Conservation (phyloP, 345 rosid genomes). For the Eucalyptus caleyi region DNA sequence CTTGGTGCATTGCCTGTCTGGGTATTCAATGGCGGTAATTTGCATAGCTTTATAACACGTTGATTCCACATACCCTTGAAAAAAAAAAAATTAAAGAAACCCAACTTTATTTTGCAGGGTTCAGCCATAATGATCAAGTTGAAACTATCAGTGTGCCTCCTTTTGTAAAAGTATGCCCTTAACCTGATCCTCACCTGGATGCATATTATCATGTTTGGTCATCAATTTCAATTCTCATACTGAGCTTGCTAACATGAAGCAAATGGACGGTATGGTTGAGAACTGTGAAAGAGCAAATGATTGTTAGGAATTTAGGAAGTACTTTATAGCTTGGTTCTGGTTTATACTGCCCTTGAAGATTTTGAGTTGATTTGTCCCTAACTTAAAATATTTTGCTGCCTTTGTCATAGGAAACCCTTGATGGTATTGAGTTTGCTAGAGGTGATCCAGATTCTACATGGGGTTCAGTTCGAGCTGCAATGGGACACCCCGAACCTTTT, state of each 20-base stretch:
- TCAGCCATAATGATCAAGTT: constrained; percentile 83
- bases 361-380: background rate
- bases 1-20: constrained; percentile 75
- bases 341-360: background rate
- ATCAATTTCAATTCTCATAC: background rate
- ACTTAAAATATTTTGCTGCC: background rate
- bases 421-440: constrained; percentile 81
- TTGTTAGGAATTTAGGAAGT: background rate
- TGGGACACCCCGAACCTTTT: constrained; percentile 92
- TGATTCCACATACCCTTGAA: background rate
- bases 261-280: background rate
- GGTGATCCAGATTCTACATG: constrained; percentile 67
- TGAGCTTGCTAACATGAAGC: background rate
- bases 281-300: background rate
- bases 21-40: constrained; percentile 91
- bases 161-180: constrained; percentile 54
- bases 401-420: constrained; percentile 78
- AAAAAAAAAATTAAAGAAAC: background rate
- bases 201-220: background rate
- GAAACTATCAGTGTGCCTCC: constrained; percentile 51
- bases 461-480: constrained; percentile 85
- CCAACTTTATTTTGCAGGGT: constrained; percentile 24
- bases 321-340: background rate
- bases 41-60: background rate
- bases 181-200: background rate